Percentiles rank a stretch among this genome's conserved stretches.
Evolutionary conservation across 768 basidiomycete genomes (phyloP).

Genomic region (Chalciporus chontae): DNA sequence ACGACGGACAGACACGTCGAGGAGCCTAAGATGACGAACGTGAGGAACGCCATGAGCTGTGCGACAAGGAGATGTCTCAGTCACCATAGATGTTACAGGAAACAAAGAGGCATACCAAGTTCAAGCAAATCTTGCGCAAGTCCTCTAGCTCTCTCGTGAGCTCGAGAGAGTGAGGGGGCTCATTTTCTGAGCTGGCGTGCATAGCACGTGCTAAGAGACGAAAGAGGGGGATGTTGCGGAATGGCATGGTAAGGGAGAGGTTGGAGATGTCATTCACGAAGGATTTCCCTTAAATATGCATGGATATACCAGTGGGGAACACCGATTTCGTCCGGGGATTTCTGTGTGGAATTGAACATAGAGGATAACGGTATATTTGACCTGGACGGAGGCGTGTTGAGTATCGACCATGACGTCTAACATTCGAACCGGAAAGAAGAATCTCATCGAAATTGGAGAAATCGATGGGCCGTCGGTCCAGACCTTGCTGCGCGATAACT

Average conservation of each 20-base stretch:
- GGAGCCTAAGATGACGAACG: slow-evolving; percentile 17
- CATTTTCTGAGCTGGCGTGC: neutral
- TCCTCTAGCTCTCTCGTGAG: slow-evolving; percentile 20
- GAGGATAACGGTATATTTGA: neutral
- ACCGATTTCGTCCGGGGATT: neutral
- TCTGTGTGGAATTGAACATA: neutral
- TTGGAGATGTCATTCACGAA: neutral
- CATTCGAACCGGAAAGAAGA: neutral
- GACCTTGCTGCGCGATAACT: slow-evolving; percentile 5
- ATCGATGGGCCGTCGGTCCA: slow-evolving; percentile 1
- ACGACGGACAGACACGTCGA: neutral
- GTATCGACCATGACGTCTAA: neutral
- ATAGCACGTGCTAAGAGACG: neutral
- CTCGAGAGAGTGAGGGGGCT: slow-evolving; percentile 8
- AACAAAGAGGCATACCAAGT: slow-evolving; percentile 12
- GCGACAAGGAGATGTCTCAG: neutral
- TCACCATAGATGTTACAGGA: neutral
- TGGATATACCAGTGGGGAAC: slow-evolving; percentile 8
- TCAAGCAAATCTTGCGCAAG: slow-evolving; percentile 20
- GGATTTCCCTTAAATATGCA: neutral
- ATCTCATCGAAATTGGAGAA: neutral
- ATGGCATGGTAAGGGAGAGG: slow-evolving; percentile 9
- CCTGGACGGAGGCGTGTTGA: neutral
- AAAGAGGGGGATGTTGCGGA: neutral
- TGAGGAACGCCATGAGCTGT: slow-evolving; percentile 28